Conservation (phyloP, 306 rosid genomes). For the Quercus rubra region DNA sequence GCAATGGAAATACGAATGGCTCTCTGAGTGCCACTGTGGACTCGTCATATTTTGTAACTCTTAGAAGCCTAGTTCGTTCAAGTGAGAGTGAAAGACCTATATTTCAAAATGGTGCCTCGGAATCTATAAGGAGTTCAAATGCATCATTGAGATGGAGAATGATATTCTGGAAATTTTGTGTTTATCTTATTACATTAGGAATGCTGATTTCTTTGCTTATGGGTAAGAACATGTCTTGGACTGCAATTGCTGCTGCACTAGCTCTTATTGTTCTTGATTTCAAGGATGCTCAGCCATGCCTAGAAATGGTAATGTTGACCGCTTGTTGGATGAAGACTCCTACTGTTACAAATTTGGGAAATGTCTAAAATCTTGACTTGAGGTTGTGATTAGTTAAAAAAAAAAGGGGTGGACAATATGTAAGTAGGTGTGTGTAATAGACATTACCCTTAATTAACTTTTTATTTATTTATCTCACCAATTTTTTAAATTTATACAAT, state of each 20-base stretch:
- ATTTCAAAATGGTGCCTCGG: slow-evolving; percentile 21
- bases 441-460: too few species aligned
- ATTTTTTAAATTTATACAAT: too few species aligned
- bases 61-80: slow-evolving; percentile 30
- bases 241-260: slow-evolving; percentile 76
- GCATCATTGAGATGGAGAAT: slow-evolving; percentile 51
- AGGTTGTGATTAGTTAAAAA: not conserved
- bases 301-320: slow-evolving; percentile 66
- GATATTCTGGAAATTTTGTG: slow-evolving; percentile 59
- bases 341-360: too few species aligned
- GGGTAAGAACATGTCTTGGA: slow-evolving; percentile 93
- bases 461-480: too few species aligned
- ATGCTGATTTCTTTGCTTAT: slow-evolving; percentile 74
- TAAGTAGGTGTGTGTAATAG: not conserved
- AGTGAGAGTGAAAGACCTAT: slow-evolving; percentile 45
- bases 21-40: slow-evolving; percentile 5
- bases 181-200: slow-evolving; percentile 68
- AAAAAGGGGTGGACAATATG: not conserved
- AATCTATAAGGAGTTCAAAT: slow-evolving; percentile 33
- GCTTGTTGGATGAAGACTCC: not conserved
- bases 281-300: slow-evolving; percentile 82
- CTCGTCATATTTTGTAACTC: slow-evolving; percentile 19
- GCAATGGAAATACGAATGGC: slow-evolving; percentile 41
- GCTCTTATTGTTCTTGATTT: slow-evolving; percentile 90
- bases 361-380: not conserved